Conservation (phyloP, 805 yeast species). For the Peterozyma xylosa region DNA sequence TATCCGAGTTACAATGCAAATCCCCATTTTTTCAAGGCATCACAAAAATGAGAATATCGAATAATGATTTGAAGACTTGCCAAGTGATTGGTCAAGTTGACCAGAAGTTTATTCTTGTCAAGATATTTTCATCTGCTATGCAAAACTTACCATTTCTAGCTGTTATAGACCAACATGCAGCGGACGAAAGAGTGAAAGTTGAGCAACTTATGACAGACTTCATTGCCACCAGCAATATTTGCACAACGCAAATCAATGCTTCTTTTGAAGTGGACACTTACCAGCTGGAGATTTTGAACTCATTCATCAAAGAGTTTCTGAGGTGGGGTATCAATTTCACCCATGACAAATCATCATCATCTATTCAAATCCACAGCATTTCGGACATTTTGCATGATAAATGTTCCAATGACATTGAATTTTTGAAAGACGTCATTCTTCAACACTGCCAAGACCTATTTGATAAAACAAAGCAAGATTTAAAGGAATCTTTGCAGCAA, state of each 20-base stretch:
- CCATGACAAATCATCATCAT: not conserved
- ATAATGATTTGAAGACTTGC: conserved; percentile 14
- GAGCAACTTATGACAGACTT: conserved; percentile 40
- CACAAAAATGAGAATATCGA: conserved; percentile 11
- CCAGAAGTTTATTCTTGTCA: conserved; percentile 51
- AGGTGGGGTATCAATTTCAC: conserved; percentile 36
- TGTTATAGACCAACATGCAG: conserved; percentile 77
- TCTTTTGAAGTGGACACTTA: conserved; percentile 16
- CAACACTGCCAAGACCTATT: conserved; percentile 38
- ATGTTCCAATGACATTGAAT: conserved; percentile 17
- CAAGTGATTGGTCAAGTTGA: conserved; percentile 53
- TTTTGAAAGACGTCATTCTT: conserved; percentile 29
- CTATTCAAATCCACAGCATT: too few relatives aligned
- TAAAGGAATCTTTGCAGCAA: not conserved
- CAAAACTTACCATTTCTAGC: conserved; percentile 18
- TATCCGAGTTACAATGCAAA: not conserved
- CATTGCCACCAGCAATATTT: conserved; percentile 15
- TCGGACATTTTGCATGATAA: conserved; percentile 21
- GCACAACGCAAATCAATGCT: too few relatives aligned
- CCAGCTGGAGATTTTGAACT: conserved; percentile 25
- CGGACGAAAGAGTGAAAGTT: conserved; percentile 65
- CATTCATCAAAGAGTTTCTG: conserved; percentile 20
- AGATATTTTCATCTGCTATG: conserved; percentile 6
- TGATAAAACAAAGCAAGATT: conserved; percentile 18
- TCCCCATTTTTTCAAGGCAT: conserved; percentile 8